phyloP scores from a whole-genome alignment of 176 grass and related monocot species.

The Lolium multiflorum region DNA sequence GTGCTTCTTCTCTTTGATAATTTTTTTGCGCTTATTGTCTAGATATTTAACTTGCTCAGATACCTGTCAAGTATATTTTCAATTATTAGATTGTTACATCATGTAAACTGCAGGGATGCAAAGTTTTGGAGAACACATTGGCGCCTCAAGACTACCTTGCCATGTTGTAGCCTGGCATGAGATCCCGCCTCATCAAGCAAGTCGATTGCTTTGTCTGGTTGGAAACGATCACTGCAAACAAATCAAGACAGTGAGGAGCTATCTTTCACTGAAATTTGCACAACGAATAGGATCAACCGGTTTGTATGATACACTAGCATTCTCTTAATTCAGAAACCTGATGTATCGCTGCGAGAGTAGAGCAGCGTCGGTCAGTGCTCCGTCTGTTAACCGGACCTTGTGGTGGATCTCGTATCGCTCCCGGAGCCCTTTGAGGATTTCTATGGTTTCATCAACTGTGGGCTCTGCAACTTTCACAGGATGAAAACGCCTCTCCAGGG shows the following conservation, averaged over 20 bases:
- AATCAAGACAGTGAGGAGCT: neutral
- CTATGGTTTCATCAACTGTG: slow-evolving; percentile 87
- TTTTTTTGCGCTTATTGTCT: slow-evolving; percentile 68
- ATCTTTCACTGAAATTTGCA: neutral
- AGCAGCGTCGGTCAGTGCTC: slow-evolving; percentile 66
- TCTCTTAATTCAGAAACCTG: slow-evolving; percentile 45
- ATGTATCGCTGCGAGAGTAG: slow-evolving; percentile 86
- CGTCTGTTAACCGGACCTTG: slow-evolving; percentile 76
- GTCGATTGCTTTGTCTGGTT: slow-evolving; percentile 92
- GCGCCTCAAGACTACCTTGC: slow-evolving; percentile 58
- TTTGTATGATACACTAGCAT: neutral
- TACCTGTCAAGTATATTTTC: slow-evolving; percentile 46
- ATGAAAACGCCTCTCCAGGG: slow-evolving; percentile 90
- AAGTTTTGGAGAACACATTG: neutral
- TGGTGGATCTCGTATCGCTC: slow-evolving; percentile 88
- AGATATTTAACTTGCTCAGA: slow-evolving; percentile 70
- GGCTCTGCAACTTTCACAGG: slow-evolving; percentile 90
- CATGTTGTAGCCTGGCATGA: slow-evolving; percentile 74
- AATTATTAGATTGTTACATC: neutral
- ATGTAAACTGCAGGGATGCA: slow-evolving; percentile 4
- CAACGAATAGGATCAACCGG: neutral
- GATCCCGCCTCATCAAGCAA: slow-evolving; percentile 92
- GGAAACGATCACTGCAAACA: slow-evolving; percentile 75
- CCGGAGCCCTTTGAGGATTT: slow-evolving; percentile 75
- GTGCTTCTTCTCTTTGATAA: slow-evolving; percentile 75